Conservation (phyloP, 1,139 yeast genomes). For the Yamadazyma trypodendri region DNA sequence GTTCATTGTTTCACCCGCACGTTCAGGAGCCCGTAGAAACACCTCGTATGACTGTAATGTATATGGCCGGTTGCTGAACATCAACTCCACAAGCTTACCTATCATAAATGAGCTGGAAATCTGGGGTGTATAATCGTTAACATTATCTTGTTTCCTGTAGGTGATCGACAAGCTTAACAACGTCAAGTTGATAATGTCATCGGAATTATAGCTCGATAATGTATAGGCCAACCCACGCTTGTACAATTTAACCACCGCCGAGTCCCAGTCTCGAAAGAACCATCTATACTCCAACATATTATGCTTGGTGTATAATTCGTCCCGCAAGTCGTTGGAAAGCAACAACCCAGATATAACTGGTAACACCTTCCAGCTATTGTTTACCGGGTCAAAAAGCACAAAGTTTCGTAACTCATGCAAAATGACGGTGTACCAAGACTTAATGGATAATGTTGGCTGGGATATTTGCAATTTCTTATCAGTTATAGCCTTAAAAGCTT, state of each 20-base stretch:
- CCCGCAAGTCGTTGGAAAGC: slow-evolving; percentile 39
- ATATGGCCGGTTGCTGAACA: slow-evolving; percentile 19
- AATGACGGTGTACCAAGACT: slow-evolving; percentile 49
- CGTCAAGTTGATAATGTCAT: slow-evolving; percentile 28
- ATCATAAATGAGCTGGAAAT: slow-evolving; percentile 25
- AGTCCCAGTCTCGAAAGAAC: slow-evolving; percentile 38
- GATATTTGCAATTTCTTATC: slow-evolving; percentile 57
- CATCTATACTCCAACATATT: slow-evolving; percentile 29
- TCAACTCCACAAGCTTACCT: slow-evolving; percentile 20
- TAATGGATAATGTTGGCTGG: slow-evolving; percentile 57
- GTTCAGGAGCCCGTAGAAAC: slow-evolving; percentile 16
- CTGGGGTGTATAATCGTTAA: slow-evolving; percentile 24
- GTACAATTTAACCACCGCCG: slow-evolving; percentile 23
- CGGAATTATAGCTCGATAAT: slow-evolving; percentile 22
- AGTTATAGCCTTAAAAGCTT: slow-evolving; percentile 47
- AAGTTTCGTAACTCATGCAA: slow-evolving; percentile 37
- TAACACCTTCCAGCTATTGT: slow-evolving; percentile 53
- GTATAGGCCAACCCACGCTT: slow-evolving; percentile 23
- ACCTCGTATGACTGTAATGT: slow-evolving; percentile 18
- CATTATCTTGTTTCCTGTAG: slow-evolving; percentile 22
- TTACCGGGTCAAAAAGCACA: slow-evolving; percentile 25
- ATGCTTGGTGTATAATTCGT: slow-evolving; percentile 29
- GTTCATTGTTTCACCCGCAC: slow-evolving; percentile 6
- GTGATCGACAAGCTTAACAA: slow-evolving; percentile 35
- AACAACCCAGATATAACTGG: slow-evolving; percentile 58